Evolutionary conservation across 495 filamentous ascomycete species (phyloP), one percentile per base, ranked within the genome.

Genomic region (Hypoxylon perforatum): DNA sequence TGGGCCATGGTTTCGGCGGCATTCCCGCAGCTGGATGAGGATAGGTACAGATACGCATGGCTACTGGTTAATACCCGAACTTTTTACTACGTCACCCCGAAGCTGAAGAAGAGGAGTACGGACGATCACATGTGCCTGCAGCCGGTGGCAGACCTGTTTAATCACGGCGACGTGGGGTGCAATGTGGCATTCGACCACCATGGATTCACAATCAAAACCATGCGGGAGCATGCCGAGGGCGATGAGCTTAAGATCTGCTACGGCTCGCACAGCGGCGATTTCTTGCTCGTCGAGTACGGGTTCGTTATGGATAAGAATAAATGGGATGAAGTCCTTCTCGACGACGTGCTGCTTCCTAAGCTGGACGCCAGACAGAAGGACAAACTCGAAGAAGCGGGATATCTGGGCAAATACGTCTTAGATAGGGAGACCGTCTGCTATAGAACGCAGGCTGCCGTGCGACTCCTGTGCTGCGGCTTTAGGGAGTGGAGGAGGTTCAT

Each of bases 111-210:
- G 12, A 83, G 86, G 0, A 71, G 80, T 22, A 78, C 75, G 1
- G 90, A 91, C 69, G 90, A 95, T 74, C 85, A 87, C 48, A 91
- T 96, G 87, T 90, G 87, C 0, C 76, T 97, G 63, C 85, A 91
- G 75, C 93, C 93, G 1, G 92, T 96, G 61, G 87, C 92, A 2
- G 93, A 97, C 78, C 89, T 93, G 58, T 92, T 96, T 77, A 97
- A 97, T 73, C 93, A 95, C 74, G 78, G 82, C 1, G 86, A 90
- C 66, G 75, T 75, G 2, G 87, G 83, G 10, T 93, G 91, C 61
- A 80, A 84, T 50, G 91, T 92, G 3, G 75, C 78, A 9, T 89
- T 89, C 57, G 79, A 86, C 47, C 60, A 77, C 0, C 74, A 77
- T 10, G 83, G 86, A 21, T 96, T 91, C 75, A 83, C 82, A 1